Evolutionary conservation across 1,139 yeast genomes (phyloP), one percentile per base, ranked within the genome.

Genomic region (Pichia sp.): DNA sequence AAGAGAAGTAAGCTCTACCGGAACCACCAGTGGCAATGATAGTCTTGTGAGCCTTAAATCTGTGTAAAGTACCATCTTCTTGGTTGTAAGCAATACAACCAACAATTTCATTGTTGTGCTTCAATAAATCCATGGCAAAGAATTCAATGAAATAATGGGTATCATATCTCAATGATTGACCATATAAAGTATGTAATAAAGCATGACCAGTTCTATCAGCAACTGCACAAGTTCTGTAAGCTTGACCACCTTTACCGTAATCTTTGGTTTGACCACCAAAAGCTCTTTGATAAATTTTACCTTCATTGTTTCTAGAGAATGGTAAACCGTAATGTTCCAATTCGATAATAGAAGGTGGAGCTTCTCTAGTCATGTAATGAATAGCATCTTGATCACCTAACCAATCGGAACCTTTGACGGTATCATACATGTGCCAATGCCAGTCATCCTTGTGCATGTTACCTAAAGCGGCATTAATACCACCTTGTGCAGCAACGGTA

Each of bases 331-430:
- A 92, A 70, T 90, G 95, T 73, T 92, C 98, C 66, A 92, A 77
- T 72, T 92, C 98, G 59, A 90, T 88, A 61, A 92, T 92, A 42
- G 97, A 85, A 57, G 81, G 80, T 41, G 98, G 97, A 28, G 98
- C 98, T 70, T 92, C 97, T 66, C 90, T 82, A 52, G 98, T 90
- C 98, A 92, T 92, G 73, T 92, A 92, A 70, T 92, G 97, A 65
- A 92, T 92, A 47, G 98, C 96, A 64, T 92, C 98, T 72, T 92
- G 98, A 71, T 92, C 98, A 60, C 98, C 98, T 53, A 92, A 79
- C 98, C 98, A 92, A 72, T 92, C 98, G n/a, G 97, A 88, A 54
- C 98, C 98, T 72, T 92, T 92, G 60, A 92, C 98, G 61, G 98
- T 92, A 64, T 92, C 98, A 70, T 90, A 90, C 96, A 92, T 90